Evolutionary conservation across 805 yeast genomes (phyloP).

Genomic region (Saturnispora serradocipensis): DNA sequence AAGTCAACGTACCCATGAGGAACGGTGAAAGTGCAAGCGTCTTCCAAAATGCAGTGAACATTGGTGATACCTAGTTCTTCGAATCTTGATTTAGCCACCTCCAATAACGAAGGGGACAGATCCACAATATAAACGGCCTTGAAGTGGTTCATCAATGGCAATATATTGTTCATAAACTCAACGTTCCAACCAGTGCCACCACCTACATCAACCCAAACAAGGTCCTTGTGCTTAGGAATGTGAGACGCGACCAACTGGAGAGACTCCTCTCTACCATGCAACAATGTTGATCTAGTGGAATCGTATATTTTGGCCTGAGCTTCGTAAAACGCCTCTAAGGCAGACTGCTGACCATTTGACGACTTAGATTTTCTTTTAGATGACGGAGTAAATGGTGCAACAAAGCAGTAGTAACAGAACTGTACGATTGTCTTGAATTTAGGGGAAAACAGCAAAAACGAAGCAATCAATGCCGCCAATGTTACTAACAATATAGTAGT

Average conservation of each 20-base stretch:
- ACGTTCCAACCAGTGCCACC: conserved; percentile 84
- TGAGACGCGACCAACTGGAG: conserved; percentile 52
- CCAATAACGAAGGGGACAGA: conserved; percentile 67
- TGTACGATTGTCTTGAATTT: conserved; percentile 17
- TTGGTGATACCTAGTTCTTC: conserved; percentile 40
- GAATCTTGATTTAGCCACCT: conserved; percentile 56
- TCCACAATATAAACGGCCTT: conserved; percentile 65
- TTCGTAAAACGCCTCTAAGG: conserved; percentile 61
- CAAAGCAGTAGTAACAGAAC: conserved; percentile 44
- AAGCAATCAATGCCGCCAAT: background rate
- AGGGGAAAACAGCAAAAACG: conserved; percentile 9
- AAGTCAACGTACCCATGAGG: conserved; percentile 51
- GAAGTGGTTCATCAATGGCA: conserved; percentile 41
- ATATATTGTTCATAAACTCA: conserved; percentile 57
- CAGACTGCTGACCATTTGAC: conserved; percentile 43
- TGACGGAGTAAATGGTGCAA: conserved; percentile 44
- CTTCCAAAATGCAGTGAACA: conserved; percentile 62
- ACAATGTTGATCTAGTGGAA: conserved; percentile 52
- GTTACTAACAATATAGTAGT: background rate
- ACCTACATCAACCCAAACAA: conserved; percentile 74
- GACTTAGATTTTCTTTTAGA: conserved; percentile 20
- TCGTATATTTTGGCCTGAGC: conserved; percentile 75
- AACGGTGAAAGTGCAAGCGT: conserved; percentile 62
- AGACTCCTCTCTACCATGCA: conserved; percentile 65
- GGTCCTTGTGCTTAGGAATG: conserved; percentile 32